These are phyloP conservation scores for Pseudozyma hubeiensis DNA, from an alignment of 1,284 basidiomycete genomes.

Conservation along the genomic window DNA sequence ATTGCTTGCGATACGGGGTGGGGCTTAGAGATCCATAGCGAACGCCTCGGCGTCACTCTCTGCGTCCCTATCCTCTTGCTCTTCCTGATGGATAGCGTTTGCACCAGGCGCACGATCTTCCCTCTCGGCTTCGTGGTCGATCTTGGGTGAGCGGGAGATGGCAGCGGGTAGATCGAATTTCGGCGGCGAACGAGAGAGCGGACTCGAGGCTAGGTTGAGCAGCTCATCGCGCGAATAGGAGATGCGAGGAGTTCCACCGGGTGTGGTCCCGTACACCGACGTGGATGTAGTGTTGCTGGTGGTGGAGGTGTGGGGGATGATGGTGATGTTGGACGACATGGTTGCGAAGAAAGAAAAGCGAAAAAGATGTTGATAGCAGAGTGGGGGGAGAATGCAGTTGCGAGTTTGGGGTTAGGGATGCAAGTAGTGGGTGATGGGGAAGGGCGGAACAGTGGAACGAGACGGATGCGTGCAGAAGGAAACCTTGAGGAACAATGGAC, in stretches of 20 bases:
- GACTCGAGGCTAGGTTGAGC: conserved; percentile 45
- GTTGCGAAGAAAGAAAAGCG: neutral
- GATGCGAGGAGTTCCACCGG: conserved; percentile 52
- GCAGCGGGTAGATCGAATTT: conserved; percentile 9
- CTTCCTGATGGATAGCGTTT: neutral
- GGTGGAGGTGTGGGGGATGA: conserved; percentile 5
- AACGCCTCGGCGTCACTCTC: conserved; percentile 9
- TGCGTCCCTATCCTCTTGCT: neutral
- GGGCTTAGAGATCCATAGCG: conserved; percentile 12
- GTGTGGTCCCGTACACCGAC: conserved; percentile 48
- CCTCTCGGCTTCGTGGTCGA: neutral
- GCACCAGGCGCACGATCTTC: too few relatives aligned
- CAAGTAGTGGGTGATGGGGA: too few relatives aligned
- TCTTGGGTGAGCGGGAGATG: conserved; percentile 6
- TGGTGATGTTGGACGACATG: conserved; percentile 27
- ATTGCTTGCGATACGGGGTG: neutral
- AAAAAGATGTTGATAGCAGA: too few relatives aligned
- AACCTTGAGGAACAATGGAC: too few relatives aligned
- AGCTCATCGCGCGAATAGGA: conserved; percentile 58
- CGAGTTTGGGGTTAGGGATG: neutral
- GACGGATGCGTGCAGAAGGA: too few relatives aligned
- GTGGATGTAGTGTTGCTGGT: neutral
- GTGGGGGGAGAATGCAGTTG: neutral
- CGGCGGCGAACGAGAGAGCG: conserved; percentile 43
- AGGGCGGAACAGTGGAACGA: too few relatives aligned